These are phyloP conservation scores for Penicillium sp. DNA, from an alignment of 2,329 filamentous ascomycete species.

Conservation along the genomic window DNA sequence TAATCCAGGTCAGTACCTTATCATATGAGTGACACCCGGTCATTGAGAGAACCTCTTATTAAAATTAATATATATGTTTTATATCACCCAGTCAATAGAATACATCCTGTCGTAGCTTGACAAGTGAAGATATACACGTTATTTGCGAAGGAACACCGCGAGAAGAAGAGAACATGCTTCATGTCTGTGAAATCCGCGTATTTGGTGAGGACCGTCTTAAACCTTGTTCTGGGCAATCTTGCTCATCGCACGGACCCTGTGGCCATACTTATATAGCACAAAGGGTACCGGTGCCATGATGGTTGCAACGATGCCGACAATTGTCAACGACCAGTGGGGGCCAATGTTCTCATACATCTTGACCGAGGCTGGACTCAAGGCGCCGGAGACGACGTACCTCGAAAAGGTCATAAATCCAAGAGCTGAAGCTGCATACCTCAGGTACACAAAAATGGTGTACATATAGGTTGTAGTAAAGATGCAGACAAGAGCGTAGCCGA, in stretches of 20 bases:
- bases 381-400: conserved; percentile 42
- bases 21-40: neutral
- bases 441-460: conserved; percentile 60
- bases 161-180: neutral
- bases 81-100: neutral
- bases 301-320: conserved; percentile 29
- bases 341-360: conserved; percentile 43
- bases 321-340: conserved; percentile 42
- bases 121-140: neutral
- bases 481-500: conserved; percentile 51
- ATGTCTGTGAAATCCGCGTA: neutral
- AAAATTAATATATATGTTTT: neutral
- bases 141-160: neutral
- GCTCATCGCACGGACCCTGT: conserved; percentile 1
- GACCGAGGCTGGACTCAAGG: conserved; percentile 32
- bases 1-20: neutral
- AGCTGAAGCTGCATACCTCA: conserved; percentile 51
- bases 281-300: conserved; percentile 10
- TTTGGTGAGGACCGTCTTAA: neutral
- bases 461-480: conserved; percentile 53
- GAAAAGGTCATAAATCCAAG: conserved; percentile 44
- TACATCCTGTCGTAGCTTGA: neutral
- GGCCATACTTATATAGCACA: conserved; percentile 8
- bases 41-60: neutral
- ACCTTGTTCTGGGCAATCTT: neutral